Conservation (phyloP, 192 early-diverging fungal species). For the Entomortierella lignicola region DNA sequence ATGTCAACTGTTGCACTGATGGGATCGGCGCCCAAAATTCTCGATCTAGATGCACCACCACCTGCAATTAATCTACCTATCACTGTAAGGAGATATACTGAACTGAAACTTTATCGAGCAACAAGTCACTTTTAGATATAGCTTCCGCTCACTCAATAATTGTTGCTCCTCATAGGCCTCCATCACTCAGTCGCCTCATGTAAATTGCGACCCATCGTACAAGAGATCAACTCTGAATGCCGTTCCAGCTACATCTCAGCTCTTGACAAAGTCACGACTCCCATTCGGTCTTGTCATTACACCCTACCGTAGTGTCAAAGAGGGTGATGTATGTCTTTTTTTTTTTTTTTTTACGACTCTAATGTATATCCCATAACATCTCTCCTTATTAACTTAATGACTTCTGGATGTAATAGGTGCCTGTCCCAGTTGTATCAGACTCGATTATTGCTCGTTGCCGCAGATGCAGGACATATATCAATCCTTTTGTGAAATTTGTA, state of each 20-base stretch:
- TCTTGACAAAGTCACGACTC: conserved; percentile 89
- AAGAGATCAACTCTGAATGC: conserved; percentile 92
- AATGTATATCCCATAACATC: neutral
- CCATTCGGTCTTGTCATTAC: conserved; percentile 92
- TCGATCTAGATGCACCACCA: conserved; percentile 55
- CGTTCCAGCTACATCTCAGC: conserved; percentile 83
- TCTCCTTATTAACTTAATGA: neutral
- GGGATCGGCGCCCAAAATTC: conserved; percentile 61
- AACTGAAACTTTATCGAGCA: too few species aligned
- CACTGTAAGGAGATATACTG: conserved; percentile 57
- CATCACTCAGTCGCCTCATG: conserved; percentile 63
- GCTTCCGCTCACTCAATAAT: neutral
- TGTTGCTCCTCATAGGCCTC: conserved; percentile 38
- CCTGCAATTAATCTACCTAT: conserved; percentile 64
- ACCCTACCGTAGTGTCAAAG: conserved; percentile 82
- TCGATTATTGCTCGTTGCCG: conserved; percentile 93
- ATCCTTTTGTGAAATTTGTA: conserved; percentile 95
- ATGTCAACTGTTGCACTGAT: conserved; percentile 61
- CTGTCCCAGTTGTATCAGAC: conserved; percentile 90
- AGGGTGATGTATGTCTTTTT: conserved; percentile 63
- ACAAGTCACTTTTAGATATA: neutral
- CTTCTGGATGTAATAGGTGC: conserved; percentile 40
- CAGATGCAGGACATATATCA: conserved; percentile 95
- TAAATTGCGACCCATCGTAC: conserved; percentile 82
- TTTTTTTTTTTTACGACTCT: too few species aligned